phyloP scores from a whole-genome alignment of 2,329 filamentous ascomycete species.

The Arthroderma uncinatum region DNA sequence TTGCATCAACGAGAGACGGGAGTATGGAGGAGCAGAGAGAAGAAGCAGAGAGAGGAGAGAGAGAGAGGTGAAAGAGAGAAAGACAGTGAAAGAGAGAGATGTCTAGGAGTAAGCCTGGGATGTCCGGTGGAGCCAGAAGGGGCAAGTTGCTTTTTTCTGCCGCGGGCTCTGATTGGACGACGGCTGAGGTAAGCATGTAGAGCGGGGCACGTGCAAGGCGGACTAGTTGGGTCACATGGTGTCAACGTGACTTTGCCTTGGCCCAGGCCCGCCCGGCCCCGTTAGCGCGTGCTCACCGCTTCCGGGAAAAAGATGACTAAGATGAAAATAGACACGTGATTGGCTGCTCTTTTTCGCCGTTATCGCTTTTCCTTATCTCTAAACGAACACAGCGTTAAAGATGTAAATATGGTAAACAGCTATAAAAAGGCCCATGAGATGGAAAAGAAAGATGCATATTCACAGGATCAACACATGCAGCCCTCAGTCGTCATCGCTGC shows the following conservation, averaged over 20 bases:
- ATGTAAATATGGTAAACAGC: neutral
- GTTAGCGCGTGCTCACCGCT: conserved; percentile 1
- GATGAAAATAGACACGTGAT: neutral
- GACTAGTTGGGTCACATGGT: neutral
- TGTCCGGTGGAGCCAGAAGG: neutral
- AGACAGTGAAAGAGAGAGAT: neutral
- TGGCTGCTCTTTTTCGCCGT: too few species aligned
- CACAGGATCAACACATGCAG: too few species aligned
- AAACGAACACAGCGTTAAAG: too few species aligned
- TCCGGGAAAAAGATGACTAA: neutral
- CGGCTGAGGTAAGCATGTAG: neutral
- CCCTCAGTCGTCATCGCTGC: neutral
- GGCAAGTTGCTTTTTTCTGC: neutral
- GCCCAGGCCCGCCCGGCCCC: neutral
- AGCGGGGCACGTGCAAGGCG: neutral
- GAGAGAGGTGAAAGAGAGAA: neutral
- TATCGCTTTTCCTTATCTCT: conserved; percentile 1
- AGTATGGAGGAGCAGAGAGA: neutral
- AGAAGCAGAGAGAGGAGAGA: neutral
- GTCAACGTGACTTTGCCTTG: neutral
- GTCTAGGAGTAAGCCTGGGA: neutral
- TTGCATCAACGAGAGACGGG: neutral
- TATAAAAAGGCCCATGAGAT: neutral
- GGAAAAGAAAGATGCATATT: too few species aligned
- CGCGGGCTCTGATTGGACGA: neutral